phyloP scores from a whole-genome alignment of 176 grass and related monocot genomes.

The Elymus sibiricus region DNA sequence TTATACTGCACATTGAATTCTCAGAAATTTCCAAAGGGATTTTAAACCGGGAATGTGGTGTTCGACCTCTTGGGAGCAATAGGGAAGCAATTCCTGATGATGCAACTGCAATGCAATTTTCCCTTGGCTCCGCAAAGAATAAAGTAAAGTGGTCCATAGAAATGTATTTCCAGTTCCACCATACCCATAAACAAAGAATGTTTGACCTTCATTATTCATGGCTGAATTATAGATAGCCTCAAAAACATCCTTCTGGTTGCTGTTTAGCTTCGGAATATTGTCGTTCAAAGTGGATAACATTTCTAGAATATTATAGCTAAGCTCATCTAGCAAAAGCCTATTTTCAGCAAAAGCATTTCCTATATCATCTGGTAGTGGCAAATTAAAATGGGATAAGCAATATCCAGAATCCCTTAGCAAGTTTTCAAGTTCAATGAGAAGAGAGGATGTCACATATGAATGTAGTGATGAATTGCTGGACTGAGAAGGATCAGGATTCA shows the following conservation, averaged over 20 bases:
- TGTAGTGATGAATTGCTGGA: no score
- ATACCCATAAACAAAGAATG: not conserved
- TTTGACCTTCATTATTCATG: not conserved
- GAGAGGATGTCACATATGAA: no score
- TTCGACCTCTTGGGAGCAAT: not conserved
- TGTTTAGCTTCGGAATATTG: not conserved
- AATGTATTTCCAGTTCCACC: not conserved
- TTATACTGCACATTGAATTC: no score
- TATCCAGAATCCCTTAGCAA: not conserved
- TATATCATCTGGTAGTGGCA: not conserved
- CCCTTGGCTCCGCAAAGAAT: not conserved
- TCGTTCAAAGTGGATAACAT: not conserved
- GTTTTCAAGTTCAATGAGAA: not conserved
- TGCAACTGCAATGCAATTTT: not conserved
- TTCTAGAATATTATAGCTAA: not conserved
- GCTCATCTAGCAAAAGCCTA: not conserved
- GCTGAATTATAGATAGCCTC: not conserved
- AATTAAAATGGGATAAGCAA: not conserved
- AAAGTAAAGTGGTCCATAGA: not conserved
- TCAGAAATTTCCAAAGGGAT: no score
- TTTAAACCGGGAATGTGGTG: no score
- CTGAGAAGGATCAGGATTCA: no score
- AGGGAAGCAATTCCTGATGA: not conserved
- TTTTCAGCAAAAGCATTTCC: not conserved
- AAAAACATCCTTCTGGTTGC: not conserved